Conservation (phyloP, 441 rosid species). For the Populus hybrid region DNA sequence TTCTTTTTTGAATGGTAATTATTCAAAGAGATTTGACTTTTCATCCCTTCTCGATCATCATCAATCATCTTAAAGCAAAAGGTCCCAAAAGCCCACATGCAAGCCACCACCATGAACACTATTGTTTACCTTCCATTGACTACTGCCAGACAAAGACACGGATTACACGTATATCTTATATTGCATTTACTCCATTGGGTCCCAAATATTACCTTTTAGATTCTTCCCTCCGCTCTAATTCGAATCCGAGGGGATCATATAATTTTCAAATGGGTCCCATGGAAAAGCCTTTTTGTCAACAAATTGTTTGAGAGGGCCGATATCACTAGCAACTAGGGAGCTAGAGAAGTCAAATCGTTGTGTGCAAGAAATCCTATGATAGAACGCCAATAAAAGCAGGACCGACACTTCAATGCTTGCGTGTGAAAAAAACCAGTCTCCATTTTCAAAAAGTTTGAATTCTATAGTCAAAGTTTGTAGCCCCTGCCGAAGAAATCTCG, state of each 20-base stretch:
- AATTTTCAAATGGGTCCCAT: slow-evolving; percentile 18
- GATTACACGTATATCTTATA: neutral
- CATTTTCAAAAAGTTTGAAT: neutral
- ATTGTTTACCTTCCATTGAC: neutral
- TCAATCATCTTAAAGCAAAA: slow-evolving; percentile 16
- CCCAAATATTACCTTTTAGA: neutral
- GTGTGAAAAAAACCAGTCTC: slow-evolving; percentile 11
- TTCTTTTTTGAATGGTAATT: neutral
- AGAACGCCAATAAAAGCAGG: slow-evolving; percentile 1
- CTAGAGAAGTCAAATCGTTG: slow-evolving; percentile 26
- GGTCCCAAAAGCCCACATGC: slow-evolving; percentile 23
- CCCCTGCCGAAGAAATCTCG: slow-evolving; percentile 23
- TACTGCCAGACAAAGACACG: neutral
- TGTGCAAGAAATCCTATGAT: slow-evolving; percentile 4
- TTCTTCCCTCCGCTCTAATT: neutral
- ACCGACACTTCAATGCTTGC: slow-evolving; percentile 33
- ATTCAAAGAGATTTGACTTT: slow-evolving; percentile 17
- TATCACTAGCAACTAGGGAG: neutral
- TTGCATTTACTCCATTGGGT: neutral
- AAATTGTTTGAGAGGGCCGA: neutral
- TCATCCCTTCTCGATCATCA: neutral
- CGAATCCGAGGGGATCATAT: slow-evolving; percentile 14
- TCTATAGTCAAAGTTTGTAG: slow-evolving; percentile 32
- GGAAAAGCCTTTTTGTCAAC: neutral
- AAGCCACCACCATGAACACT: slow-evolving; percentile 19